These are phyloP conservation scores for Rhodomyrtus psidioides DNA, from an alignment of 441 rosid species.

Conservation along the genomic window DNA sequence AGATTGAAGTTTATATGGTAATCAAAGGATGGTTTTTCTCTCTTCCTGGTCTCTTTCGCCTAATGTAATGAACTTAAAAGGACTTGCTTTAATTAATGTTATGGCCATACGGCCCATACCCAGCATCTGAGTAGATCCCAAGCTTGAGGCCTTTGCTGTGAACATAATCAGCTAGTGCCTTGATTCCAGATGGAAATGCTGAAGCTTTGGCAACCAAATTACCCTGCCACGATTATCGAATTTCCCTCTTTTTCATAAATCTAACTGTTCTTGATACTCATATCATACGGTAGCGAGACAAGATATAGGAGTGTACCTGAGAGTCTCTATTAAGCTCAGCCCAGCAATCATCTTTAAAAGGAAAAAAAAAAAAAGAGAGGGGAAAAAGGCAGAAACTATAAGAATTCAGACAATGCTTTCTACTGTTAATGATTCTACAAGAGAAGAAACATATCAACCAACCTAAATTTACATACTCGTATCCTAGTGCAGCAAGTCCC, in stretches of 20 bases:
- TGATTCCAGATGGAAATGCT: slow-evolving; percentile 58
- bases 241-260: background rate
- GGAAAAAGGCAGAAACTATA: background rate
- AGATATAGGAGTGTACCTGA: slow-evolving; percentile 1
- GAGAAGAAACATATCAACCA: background rate
- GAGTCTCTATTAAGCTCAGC: slow-evolving; percentile 32
- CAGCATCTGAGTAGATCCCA: slow-evolving; percentile 65
- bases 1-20: background rate
- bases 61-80: background rate
- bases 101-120: slow-evolving; percentile 18
- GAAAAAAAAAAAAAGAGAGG: background rate
- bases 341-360: slow-evolving; percentile 33
- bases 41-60: background rate
- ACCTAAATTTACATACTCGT: slow-evolving; percentile 42
- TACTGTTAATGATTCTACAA: background rate
- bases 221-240: slow-evolving; percentile 22
- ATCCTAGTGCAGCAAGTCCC: slow-evolving; percentile 42
- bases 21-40: background rate
- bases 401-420: background rate
- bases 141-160: slow-evolving; percentile 59
- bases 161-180: slow-evolving; percentile 53
- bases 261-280: background rate
- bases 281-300: background rate
- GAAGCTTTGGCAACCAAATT: slow-evolving; percentile 42
- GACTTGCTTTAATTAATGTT: background rate